Conservation (phyloP, 176 grass and related monocot genomes). For the Cenchrus purpureus region DNA sequence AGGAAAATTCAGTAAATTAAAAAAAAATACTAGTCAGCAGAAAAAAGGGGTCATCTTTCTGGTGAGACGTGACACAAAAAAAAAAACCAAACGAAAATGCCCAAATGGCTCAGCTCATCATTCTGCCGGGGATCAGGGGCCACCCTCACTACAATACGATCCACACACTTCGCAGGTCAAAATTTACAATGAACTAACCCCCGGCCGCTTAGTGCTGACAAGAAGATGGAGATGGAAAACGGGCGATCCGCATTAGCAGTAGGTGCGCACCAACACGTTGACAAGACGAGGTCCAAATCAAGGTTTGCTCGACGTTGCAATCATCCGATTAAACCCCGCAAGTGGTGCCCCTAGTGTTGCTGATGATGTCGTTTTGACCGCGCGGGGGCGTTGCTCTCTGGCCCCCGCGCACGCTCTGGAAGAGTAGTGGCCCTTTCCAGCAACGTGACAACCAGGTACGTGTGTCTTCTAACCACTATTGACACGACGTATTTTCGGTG, state of each 20-base stretch:
- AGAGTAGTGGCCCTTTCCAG: slow-evolving; percentile 14
- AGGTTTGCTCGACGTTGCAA: slow-evolving; percentile 57
- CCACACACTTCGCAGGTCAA: slow-evolving; percentile 30
- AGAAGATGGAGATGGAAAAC: neutral
- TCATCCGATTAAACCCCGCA: neutral
- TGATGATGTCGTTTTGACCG: slow-evolving; percentile 30
- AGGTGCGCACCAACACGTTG: slow-evolving; percentile 41
- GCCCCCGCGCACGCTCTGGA: neutral
- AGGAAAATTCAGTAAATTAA: neutral
- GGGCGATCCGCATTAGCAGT: slow-evolving; percentile 20
- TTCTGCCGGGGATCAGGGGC: neutral
- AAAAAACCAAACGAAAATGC: neutral
- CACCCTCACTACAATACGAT: slow-evolving; percentile 25
- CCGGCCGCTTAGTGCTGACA: neutral
- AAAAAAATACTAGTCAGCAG: neutral
- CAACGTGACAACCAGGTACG: neutral
- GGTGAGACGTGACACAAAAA: slow-evolving; percentile 37
- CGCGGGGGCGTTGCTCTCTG: neutral
- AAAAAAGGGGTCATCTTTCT: neutral
- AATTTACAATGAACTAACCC: neutral
- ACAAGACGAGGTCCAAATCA: slow-evolving; percentile 45
- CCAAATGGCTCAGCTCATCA: slow-evolving; percentile 18
- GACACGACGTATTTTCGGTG: neutral
- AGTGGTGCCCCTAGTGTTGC: slow-evolving; percentile 23
- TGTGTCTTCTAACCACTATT: neutral